Percentiles rank a stretch among this genome's conserved stretches.
Conservation (phyloP, 805 yeast species). For the Isabelozyma gotoi region DNA sequence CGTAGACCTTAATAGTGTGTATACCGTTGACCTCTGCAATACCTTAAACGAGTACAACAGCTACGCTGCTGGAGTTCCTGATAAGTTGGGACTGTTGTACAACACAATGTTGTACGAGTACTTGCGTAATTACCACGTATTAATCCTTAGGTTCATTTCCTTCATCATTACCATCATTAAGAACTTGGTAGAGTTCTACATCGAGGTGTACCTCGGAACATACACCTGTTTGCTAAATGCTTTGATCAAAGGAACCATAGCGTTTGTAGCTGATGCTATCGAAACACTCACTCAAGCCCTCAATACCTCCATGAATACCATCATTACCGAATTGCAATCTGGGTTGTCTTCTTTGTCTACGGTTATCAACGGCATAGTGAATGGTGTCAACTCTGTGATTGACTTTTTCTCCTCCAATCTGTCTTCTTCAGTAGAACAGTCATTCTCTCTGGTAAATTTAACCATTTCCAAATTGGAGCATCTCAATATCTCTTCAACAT, state of each 20-base stretch:
- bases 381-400: neutral
- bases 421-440: neutral
- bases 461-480: constrained; percentile 11
- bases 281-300: constrained; percentile 49
- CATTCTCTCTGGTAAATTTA: constrained; percentile 1
- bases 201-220: constrained; percentile 81
- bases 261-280: constrained; percentile 72
- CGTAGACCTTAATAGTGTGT: constrained; percentile 31
- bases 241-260: constrained; percentile 68
- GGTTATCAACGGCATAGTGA: neutral
- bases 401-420: constrained; percentile 20
- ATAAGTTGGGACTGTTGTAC: constrained; percentile 53
- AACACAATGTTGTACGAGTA: constrained; percentile 50
- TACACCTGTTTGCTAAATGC: constrained; percentile 80
- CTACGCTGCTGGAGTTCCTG: constrained; percentile 42
- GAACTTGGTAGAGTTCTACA: constrained; percentile 56
- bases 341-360: constrained; percentile 9
- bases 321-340: constrained; percentile 55
- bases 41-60: constrained; percentile 41
- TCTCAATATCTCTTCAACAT: constrained; percentile 52
- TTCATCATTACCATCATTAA: constrained; percentile 57
- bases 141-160: constrained; percentile 42
- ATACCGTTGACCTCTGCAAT: constrained; percentile 40
- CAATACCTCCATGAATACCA: constrained; percentile 58
- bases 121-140: constrained; percentile 49